Conservation (phyloP, 2,329 filamentous ascomycete genomes). For the Penicillium thymicola region DNA sequence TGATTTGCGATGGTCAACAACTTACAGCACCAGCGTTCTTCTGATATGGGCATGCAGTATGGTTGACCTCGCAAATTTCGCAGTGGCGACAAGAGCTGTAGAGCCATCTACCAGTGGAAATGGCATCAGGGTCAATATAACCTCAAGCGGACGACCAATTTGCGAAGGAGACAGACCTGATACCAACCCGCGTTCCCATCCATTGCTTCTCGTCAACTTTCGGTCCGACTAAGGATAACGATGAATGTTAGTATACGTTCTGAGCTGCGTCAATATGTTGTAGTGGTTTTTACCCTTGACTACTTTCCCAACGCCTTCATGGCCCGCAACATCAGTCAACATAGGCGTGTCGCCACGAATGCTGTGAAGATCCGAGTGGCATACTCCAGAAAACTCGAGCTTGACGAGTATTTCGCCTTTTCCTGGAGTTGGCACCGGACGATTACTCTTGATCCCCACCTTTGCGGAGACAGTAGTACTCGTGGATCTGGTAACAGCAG, state of each 20-base stretch:
- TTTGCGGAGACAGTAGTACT: constrained; percentile 18
- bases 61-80: constrained; percentile 38
- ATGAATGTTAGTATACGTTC: neutral
- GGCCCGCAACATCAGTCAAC: constrained; percentile 47
- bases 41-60: constrained; percentile 39
- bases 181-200: constrained; percentile 32
- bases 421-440: constrained; percentile 37
- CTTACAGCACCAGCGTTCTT: constrained; percentile 38
- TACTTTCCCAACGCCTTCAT: constrained; percentile 47
- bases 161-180: constrained; percentile 25
- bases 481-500: constrained; percentile 29
- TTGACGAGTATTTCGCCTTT: constrained; percentile 47
- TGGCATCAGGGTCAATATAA: neutral
- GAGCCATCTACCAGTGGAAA: constrained; percentile 30
- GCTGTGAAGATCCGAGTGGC: constrained; percentile 49
- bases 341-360: constrained; percentile 43
- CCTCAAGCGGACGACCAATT: neutral
- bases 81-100: constrained; percentile 39
- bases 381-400: constrained; percentile 48
- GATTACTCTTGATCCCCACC: constrained; percentile 25
- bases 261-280: neutral
- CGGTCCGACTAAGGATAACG: constrained; percentile 22
- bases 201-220: constrained; percentile 27
- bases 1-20: neutral
- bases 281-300: constrained; percentile 27